phyloP scores from a whole-genome alignment of 2,329 filamentous ascomycete species.

The Botryosphaeria dothidea region DNA sequence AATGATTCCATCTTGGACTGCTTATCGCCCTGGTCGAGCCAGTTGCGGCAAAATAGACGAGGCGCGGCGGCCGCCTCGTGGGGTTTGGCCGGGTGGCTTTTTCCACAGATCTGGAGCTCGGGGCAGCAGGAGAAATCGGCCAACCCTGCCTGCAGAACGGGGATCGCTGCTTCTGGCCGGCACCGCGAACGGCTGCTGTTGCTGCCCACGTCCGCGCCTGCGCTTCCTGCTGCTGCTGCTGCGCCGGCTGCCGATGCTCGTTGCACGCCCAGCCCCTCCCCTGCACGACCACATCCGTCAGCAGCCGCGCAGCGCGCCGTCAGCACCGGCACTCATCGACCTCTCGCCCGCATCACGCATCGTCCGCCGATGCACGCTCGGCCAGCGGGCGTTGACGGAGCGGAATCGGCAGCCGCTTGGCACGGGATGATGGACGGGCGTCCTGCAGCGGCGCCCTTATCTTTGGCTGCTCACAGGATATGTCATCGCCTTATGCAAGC shows the following conservation, averaged over 20 bases:
- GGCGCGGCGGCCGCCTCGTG: slow-evolving; percentile 18
- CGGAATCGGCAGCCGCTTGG: slow-evolving; percentile 8
- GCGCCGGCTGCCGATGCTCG: background rate
- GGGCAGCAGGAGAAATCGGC: background rate
- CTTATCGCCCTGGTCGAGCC: slow-evolving; percentile 16
- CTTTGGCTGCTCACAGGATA: slow-evolving; percentile 12
- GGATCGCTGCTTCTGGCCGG: slow-evolving; percentile 1
- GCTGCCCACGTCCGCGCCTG: background rate
- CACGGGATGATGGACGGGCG: slow-evolving; percentile 14
- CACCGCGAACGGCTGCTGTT: background rate
- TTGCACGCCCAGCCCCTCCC: too few relatives aligned
- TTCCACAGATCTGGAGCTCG: slow-evolving; percentile 13
- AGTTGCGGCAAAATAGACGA: slow-evolving; percentile 19
- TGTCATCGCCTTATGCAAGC: slow-evolving; percentile 20
- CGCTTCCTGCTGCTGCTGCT: background rate
- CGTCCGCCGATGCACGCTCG: too few relatives aligned
- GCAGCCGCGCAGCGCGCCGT: background rate
- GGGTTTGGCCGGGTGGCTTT: slow-evolving; percentile 16
- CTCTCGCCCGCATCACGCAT: too few relatives aligned
- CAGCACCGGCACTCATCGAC: too few relatives aligned
- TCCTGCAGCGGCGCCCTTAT: slow-evolving; percentile 12
- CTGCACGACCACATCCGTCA: background rate
- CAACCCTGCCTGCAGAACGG: background rate
- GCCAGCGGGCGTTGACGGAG: background rate
- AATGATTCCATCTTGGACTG: background rate